These are phyloP conservation scores for Ogataea chonburiensis DNA, from an alignment of 805 yeast genomes.

Conservation along the genomic window DNA sequence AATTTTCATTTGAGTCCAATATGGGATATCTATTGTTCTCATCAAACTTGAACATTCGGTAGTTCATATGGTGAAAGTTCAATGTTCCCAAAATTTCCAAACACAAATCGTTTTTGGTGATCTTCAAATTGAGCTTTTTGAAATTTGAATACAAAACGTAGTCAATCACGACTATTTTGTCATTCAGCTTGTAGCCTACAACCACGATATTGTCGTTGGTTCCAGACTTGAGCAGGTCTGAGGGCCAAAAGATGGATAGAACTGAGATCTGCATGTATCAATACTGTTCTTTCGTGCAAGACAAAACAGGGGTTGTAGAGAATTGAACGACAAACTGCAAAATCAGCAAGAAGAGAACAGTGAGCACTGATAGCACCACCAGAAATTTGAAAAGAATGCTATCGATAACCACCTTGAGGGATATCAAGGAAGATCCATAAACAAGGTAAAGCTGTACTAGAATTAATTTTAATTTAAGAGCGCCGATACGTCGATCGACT, in stretches of 20 bases:
- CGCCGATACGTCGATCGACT: slow-evolving; percentile 4
- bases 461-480: neutral
- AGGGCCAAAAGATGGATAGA: slow-evolving; percentile 33
- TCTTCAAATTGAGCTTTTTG: slow-evolving; percentile 17
- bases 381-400: slow-evolving; percentile 1
- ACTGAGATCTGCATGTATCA: slow-evolving; percentile 7
- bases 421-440: slow-evolving; percentile 2
- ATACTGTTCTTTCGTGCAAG: slow-evolving; percentile 6
- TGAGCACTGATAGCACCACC: slow-evolving; percentile 8
- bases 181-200: slow-evolving; percentile 29
- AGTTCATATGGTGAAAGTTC: slow-evolving; percentile 21
- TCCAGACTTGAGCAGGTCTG: slow-evolving; percentile 20
- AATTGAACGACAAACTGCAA: slow-evolving; percentile 2
- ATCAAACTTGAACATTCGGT: slow-evolving; percentile 21
- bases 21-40: slow-evolving; percentile 15
- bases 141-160: slow-evolving; percentile 18
- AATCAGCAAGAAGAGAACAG: slow-evolving; percentile 1
- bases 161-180: slow-evolving; percentile 29
- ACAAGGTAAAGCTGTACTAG: slow-evolving; percentile 1
- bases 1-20: slow-evolving; percentile 20
- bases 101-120: slow-evolving; percentile 21
- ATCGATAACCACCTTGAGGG: slow-evolving; percentile 4
- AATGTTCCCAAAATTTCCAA: slow-evolving; percentile 29
- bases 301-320: slow-evolving; percentile 6
- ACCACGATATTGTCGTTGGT: slow-evolving; percentile 19